These are phyloP conservation scores for Aspergillus mulundensis DNA, from an alignment of 495 filamentous ascomycete genomes.

Conservation along the genomic window DNA sequence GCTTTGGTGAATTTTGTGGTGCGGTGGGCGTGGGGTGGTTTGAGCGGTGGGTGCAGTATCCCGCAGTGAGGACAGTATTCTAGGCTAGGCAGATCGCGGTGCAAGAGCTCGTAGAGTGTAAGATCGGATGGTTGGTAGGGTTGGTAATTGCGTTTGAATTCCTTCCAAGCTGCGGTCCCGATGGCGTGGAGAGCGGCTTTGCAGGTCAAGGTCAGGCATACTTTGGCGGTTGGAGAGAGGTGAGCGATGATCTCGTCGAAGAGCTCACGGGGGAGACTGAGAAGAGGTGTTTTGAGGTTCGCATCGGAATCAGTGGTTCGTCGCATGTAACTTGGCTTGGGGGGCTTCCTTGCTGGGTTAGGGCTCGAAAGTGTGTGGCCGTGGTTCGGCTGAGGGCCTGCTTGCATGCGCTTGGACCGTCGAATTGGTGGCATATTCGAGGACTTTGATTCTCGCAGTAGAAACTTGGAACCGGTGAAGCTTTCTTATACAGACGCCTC, in stretches of 20 bases:
- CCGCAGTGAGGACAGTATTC: constrained; percentile 3
- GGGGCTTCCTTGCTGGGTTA: not conserved
- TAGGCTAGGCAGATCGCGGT: not conserved
- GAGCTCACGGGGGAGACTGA: constrained; percentile 6
- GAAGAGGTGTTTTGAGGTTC: not conserved
- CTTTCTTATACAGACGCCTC: too few species aligned
- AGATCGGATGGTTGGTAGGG: not conserved
- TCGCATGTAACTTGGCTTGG: not conserved
- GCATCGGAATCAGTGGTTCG: not conserved
- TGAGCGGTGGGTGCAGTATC: constrained; percentile 3
- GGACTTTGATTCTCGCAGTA: not conserved
- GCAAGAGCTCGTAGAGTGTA: constrained; percentile 2
- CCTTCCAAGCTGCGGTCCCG: not conserved
- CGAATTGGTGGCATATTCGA: not conserved
- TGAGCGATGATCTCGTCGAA: constrained; percentile 3
- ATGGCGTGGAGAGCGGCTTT: constrained; percentile 4
- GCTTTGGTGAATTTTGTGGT: not conserved
- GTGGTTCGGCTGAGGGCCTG: not conserved
- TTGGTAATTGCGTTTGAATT: not conserved
- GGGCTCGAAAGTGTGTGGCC: not conserved
- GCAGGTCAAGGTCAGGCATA: constrained; percentile 7
- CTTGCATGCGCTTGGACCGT: not conserved
- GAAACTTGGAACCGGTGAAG: too few species aligned
- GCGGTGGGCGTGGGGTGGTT: constrained; percentile 6
- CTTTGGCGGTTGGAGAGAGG: not conserved